Evolutionary conservation across 2,329 filamentous ascomycete genomes (phyloP).

Genomic region (Exserohilum rostratum): DNA sequence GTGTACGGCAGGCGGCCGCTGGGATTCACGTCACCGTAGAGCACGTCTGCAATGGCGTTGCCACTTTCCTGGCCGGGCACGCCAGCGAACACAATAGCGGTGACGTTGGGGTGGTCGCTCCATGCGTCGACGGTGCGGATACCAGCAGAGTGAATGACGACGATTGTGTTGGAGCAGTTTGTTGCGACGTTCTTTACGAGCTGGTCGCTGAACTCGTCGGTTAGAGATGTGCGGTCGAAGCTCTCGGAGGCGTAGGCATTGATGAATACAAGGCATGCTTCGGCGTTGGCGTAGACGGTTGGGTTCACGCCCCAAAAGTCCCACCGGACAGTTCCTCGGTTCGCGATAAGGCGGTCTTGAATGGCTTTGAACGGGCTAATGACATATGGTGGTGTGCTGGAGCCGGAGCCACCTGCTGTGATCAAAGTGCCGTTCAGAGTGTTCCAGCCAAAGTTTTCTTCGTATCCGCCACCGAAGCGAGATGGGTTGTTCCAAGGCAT

Average conservation of each 20-base stretch:
- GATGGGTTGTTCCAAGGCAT: conserved; percentile 47
- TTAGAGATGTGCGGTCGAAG: conserved; percentile 33
- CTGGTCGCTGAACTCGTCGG: conserved; percentile 29
- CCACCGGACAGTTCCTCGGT: conserved; percentile 43
- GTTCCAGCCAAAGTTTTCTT: conserved; percentile 47
- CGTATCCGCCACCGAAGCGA: conserved; percentile 48
- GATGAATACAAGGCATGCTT: conserved; percentile 62
- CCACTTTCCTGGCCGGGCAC: conserved; percentile 82
- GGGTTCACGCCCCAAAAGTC: conserved; percentile 44
- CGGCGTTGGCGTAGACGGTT: conserved; percentile 39
- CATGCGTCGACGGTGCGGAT: conserved; percentile 69
- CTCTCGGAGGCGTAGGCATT: conserved; percentile 57
- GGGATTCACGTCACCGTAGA: conserved; percentile 79
- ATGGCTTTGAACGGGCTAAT: conserved; percentile 52
- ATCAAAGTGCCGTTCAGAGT: conserved; percentile 52
- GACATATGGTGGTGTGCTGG: conserved; percentile 48
- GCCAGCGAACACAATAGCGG: conserved; percentile 59
- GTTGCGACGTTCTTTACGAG: conserved; percentile 54
- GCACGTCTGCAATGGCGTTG: conserved; percentile 74
- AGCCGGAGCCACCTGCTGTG: conserved; percentile 47
- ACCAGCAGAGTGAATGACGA: conserved; percentile 52
- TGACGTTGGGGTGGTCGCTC: conserved; percentile 1
- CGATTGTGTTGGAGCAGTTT: conserved; percentile 58
- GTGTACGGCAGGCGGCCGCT: conserved; percentile 78
- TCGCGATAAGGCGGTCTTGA: conserved; percentile 34